These are phyloP conservation scores for Phaeosphaeria sp. DNA, from an alignment of 2,329 filamentous ascomycete species.

Conservation along the genomic window DNA sequence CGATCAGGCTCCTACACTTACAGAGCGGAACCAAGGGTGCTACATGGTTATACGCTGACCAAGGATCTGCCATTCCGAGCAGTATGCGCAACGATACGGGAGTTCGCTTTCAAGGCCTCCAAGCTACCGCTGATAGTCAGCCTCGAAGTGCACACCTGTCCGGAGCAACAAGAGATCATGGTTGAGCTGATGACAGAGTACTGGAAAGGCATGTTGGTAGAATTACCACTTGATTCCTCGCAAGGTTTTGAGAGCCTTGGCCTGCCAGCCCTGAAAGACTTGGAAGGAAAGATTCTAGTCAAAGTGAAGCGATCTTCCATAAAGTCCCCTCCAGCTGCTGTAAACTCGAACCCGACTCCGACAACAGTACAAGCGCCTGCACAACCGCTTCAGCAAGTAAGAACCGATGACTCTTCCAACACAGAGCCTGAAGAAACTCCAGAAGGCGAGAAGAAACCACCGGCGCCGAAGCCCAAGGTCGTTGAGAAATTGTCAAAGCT, in stretches of 20 bases:
- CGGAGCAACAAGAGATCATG: slow-evolving; percentile 88
- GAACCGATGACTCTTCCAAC: slow-evolving; percentile 27
- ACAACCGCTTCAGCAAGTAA: slow-evolving; percentile 27
- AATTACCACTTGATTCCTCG: slow-evolving; percentile 55
- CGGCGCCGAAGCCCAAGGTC: slow-evolving; percentile 65
- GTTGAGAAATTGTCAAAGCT: slow-evolving; percentile 74
- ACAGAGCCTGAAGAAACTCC: slow-evolving; percentile 42
- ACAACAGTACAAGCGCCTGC: slow-evolving; percentile 38
- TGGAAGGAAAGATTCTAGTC: slow-evolving; percentile 76
- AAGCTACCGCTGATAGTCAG: slow-evolving; percentile 88
- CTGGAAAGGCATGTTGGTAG: slow-evolving; percentile 78
- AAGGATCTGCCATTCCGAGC: slow-evolving; percentile 85
- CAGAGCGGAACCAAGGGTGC: slow-evolving; percentile 74
- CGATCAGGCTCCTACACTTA: slow-evolving; percentile 34
- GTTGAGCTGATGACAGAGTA: slow-evolving; percentile 91
- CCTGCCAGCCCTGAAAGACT: slow-evolving; percentile 67
- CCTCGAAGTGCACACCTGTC: slow-evolving; percentile 85
- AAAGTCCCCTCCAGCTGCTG: slow-evolving; percentile 31
- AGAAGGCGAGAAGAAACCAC: slow-evolving; percentile 54
- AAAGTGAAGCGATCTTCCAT: slow-evolving; percentile 58
- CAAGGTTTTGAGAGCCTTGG: slow-evolving; percentile 63
- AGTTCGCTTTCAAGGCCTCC: slow-evolving; percentile 76
- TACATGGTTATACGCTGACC: slow-evolving; percentile 85
- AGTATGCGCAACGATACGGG: slow-evolving; percentile 80
- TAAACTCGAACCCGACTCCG: too few relatives aligned